Percentiles rank a stretch among this genome's conserved stretches.
phyloP scores from a whole-genome alignment of 1,139 yeast species.

The Debaryomyces udenii region DNA sequence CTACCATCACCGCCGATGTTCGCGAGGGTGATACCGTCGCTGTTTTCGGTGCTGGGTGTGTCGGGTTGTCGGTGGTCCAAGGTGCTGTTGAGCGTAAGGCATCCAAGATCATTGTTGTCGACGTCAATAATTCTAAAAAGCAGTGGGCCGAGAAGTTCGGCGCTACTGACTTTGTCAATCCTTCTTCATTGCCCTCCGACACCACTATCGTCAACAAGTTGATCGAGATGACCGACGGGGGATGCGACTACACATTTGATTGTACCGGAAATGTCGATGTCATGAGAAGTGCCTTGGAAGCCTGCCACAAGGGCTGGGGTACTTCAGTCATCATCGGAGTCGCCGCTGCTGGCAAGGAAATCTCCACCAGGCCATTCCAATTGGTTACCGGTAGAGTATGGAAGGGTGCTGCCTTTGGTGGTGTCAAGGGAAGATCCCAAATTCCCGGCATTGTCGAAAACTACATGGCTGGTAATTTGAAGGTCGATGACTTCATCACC shows the following conservation, averaged over 20 bases:
- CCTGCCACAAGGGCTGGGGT: conserved; percentile 99
- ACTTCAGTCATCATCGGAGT: conserved; percentile 93
- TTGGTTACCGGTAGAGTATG: conserved; percentile 98
- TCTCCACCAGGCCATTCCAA: conserved; percentile 97
- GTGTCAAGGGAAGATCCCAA: conserved; percentile 96
- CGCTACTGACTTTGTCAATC: conserved; percentile 93
- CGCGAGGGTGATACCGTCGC: conserved; percentile 93
- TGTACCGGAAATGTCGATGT: conserved; percentile 96
- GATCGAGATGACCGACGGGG: conserved; percentile 92
- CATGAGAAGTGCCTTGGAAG: conserved; percentile 94
- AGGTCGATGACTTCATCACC: conserved; percentile 94
- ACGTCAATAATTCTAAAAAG: conserved; percentile 80
- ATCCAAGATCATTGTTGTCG: conserved; percentile 80
- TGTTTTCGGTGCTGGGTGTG: conserved; percentile 96
- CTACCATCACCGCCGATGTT: conserved; percentile 89
- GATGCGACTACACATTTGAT: conserved; percentile 93
- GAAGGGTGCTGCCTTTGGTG: conserved; percentile 99
- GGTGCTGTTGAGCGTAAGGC: conserved; percentile 90
- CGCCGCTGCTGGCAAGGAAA: conserved; percentile 97
- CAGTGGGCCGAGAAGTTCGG: conserved; percentile 89
- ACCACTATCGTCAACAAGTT: conserved; percentile 80
- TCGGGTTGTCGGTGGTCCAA: conserved; percentile 92
- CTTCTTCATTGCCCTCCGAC: conserved; percentile 71
- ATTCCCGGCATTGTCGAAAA: conserved; percentile 89
- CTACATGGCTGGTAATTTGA: conserved; percentile 78